phyloP scores from a whole-genome alignment of 768 basidiomycete species.

The Boletales sp. region DNA sequence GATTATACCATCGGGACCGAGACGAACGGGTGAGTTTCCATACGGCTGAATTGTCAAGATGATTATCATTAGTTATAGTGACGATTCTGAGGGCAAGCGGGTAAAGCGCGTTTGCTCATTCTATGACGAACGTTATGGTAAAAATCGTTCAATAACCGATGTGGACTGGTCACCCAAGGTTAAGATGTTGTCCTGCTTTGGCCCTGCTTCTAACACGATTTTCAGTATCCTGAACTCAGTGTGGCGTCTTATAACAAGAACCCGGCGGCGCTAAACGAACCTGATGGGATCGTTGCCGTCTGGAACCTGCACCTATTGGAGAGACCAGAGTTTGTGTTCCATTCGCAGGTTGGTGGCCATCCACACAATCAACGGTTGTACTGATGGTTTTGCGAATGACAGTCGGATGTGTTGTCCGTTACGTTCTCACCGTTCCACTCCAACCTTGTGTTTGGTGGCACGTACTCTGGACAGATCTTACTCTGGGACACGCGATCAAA shows the following conservation, averaged over 20 bases:
- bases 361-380: neutral
- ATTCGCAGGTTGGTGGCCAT: constrained; percentile 76
- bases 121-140: constrained; percentile 85
- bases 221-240: constrained; percentile 90
- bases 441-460: constrained; percentile 94
- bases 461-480: constrained; percentile 98
- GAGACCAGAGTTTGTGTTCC: constrained; percentile 96
- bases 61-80: constrained; percentile 42
- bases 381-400: constrained; percentile 9
- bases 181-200: constrained; percentile 6
- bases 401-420: constrained; percentile 98
- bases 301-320: constrained; percentile 97
- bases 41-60: neutral
- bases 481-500: constrained; percentile 98
- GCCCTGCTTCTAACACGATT: neutral
- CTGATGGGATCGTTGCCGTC: constrained; percentile 93
- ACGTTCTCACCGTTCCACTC: constrained; percentile 98
- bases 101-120: constrained; percentile 95
- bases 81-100: constrained; percentile 85
- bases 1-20: constrained; percentile 94
- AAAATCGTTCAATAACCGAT: constrained; percentile 93
- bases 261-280: constrained; percentile 87
- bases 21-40: constrained; percentile 64
- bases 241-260: constrained; percentile 99
- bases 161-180: constrained; percentile 99